phyloP scores from a whole-genome alignment of 2,329 filamentous ascomycete species.

The Hirsutella thompsonii region DNA sequence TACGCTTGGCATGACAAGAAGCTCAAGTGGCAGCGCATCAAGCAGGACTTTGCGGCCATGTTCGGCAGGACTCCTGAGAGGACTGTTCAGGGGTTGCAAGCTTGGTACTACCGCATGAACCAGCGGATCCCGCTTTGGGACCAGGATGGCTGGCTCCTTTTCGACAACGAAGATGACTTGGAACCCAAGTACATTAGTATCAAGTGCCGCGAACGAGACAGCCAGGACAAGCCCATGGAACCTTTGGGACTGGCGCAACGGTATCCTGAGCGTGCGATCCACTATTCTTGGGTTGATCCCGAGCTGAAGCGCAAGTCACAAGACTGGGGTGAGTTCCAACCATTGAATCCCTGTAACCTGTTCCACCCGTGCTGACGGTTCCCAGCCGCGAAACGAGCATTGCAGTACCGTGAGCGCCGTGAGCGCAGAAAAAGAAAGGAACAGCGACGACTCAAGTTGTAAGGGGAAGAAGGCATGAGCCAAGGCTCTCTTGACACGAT shows the following conservation, averaged over 20 bases:
- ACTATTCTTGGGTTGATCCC: slow-evolving; percentile 29
- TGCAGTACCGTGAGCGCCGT: slow-evolving; percentile 22
- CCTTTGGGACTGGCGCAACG: slow-evolving; percentile 25
- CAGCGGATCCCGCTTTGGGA: slow-evolving; percentile 26
- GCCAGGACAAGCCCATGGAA: slow-evolving; percentile 21
- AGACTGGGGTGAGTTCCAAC: slow-evolving; percentile 24
- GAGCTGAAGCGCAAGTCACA: slow-evolving; percentile 23
- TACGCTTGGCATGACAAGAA: slow-evolving; percentile 31
- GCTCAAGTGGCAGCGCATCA: slow-evolving; percentile 27
- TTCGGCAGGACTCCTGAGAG: slow-evolving; percentile 24
- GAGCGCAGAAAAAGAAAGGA: slow-evolving; percentile 25
- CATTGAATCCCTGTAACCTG: background rate
- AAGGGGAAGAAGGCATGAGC: background rate
- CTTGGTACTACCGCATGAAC: slow-evolving; percentile 31
- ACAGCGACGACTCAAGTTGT: slow-evolving; percentile 22
- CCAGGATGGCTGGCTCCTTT: slow-evolving; percentile 25
- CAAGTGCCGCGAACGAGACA: slow-evolving; percentile 25
- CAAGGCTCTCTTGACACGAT: background rate
- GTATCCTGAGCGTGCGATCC: slow-evolving; percentile 33
- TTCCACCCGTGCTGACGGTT: background rate
- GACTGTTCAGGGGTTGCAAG: slow-evolving; percentile 27
- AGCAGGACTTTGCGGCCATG: slow-evolving; percentile 24
- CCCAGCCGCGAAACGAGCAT: slow-evolving; percentile 19
- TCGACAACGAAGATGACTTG: slow-evolving; percentile 24
- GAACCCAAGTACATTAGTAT: slow-evolving; percentile 23